These are phyloP conservation scores for Niveomyces coronatus DNA, from an alignment of 2,329 filamentous ascomycete species.

Conservation along the genomic window DNA sequence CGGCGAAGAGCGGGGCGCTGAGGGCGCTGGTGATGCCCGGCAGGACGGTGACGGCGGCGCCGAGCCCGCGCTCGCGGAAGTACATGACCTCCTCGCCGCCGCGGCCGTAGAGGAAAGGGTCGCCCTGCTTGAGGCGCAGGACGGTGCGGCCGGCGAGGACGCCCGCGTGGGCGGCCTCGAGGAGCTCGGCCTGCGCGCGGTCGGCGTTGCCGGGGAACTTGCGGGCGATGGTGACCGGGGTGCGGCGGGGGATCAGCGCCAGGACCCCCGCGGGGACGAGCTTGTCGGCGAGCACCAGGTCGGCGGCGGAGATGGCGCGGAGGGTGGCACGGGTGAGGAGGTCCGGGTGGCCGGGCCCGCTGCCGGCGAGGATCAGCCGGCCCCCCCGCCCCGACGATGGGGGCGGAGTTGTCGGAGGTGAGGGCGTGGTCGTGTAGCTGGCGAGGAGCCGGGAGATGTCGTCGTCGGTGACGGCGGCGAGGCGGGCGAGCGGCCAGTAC, in stretches of 20 bases:
- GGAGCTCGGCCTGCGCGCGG: conserved; percentile 79
- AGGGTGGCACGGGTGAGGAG: conserved; percentile 76
- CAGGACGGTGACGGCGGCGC: conserved; percentile 56
- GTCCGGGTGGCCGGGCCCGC: conserved; percentile 85
- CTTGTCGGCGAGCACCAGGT: conserved; percentile 78
- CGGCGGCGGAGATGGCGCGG: conserved; percentile 63
- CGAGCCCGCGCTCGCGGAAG: conserved; percentile 63
- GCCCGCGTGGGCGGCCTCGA: conserved; percentile 64
- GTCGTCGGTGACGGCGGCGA: conserved; percentile 68
- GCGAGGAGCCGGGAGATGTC: conserved; percentile 71
- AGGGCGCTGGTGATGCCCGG: conserved; percentile 87
- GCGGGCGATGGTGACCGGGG: conserved; percentile 80
- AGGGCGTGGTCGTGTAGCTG: conserved; percentile 45
- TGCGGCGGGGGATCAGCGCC: conserved; percentile 81
- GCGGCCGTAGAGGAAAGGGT: conserved; percentile 91
- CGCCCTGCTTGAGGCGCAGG: conserved; percentile 86
- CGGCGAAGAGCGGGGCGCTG: conserved; percentile 77
- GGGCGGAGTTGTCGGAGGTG: conserved; percentile 15
- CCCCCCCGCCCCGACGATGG: no score
- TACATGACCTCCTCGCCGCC: conserved; percentile 87
- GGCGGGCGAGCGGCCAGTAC: conserved; percentile 84
- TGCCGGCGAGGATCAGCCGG: conserved; percentile 78
- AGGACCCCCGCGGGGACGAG: conserved; percentile 77
- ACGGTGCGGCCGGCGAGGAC: conserved; percentile 61
- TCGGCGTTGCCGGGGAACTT: conserved; percentile 98